Percentiles rank a stretch among this genome's conserved stretches.
Evolutionary conservation across 225 moss, liverwort and hornwort species (phyloP).

Genomic region (Lunularia cruciata): DNA sequence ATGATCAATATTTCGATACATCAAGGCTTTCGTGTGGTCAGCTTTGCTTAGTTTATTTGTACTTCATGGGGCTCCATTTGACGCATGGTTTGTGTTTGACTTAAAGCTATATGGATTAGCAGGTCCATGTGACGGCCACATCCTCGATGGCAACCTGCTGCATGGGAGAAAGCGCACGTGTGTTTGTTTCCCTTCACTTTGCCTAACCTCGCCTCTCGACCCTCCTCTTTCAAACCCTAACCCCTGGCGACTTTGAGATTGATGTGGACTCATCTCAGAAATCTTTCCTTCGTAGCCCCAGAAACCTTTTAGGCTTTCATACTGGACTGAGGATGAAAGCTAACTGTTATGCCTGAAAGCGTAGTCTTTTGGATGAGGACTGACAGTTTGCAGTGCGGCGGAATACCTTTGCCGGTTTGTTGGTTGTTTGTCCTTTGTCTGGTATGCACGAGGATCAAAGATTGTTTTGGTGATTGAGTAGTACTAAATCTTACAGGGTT

Average conservation of each 20-base stretch:
- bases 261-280: slow-evolving; percentile 88
- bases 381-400: slow-evolving; percentile 28
- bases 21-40: slow-evolving; percentile 78
- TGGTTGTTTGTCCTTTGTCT: slow-evolving; percentile 17
- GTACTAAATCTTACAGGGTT: slow-evolving; percentile 17
- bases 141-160: slow-evolving; percentile 99
- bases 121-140: slow-evolving; percentile 99
- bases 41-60: slow-evolving; percentile 85
- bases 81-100: slow-evolving; percentile 98
- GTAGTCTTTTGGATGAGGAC: slow-evolving; percentile 41
- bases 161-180: slow-evolving; percentile 99
- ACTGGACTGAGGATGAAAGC: slow-evolving; percentile 50
- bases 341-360: slow-evolving; percentile 36
- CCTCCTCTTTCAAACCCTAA: slow-evolving; percentile 75
- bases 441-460: neutral
- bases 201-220: slow-evolving; percentile 99
- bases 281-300: slow-evolving; percentile 63
- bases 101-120: slow-evolving; percentile 99
- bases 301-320: slow-evolving; percentile 54
- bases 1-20: slow-evolving; percentile 51
- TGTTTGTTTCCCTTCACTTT: slow-evolving; percentile 99
- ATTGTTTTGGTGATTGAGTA: slow-evolving; percentile 16
- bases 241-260: slow-evolving; percentile 86
- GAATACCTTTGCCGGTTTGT: slow-evolving; percentile 22
- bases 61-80: slow-evolving; percentile 97